These are phyloP conservation scores for Eucalyptus sideroxylon DNA, from an alignment of 345 rosid genomes.

Conservation along the genomic window DNA sequence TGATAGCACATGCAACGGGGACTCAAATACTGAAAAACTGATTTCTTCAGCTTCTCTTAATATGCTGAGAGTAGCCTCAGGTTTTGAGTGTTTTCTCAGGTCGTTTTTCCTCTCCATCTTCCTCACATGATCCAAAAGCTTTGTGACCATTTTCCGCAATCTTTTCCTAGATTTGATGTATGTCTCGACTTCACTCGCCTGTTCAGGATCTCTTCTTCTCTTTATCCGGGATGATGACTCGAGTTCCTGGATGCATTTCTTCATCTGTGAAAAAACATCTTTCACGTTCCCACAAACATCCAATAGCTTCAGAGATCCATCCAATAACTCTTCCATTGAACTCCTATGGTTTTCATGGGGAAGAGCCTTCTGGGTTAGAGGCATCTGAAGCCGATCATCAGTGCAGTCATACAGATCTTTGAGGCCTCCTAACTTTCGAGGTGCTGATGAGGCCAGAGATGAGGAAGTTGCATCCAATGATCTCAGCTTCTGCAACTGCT, in stretches of 20 bases:
- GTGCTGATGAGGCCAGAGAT: background rate
- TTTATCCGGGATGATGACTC: background rate
- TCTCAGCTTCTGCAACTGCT: background rate
- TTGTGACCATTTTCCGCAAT: background rate
- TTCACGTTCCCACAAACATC: background rate
- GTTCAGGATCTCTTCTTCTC: background rate
- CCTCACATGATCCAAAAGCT: background rate
- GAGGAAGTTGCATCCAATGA: background rate
- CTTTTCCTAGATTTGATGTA: background rate
- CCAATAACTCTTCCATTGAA: background rate
- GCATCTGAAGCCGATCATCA: slow-evolving; percentile 2
- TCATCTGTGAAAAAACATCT: background rate
- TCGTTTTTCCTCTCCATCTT: background rate
- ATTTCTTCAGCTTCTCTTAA: background rate
- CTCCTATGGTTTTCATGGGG: background rate
- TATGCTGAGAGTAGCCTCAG: background rate
- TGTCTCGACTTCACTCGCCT: background rate
- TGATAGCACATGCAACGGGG: background rate
- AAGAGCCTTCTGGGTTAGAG: background rate
- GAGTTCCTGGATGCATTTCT: background rate
- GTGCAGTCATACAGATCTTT: background rate
- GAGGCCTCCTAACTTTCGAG: background rate
- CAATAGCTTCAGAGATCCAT: slow-evolving; percentile 1
- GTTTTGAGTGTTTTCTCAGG: background rate
- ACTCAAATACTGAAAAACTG: background rate